phyloP scores from a whole-genome alignment of 192 early-diverging fungal genomes.

The Thoreauomyces humboldtii region DNA sequence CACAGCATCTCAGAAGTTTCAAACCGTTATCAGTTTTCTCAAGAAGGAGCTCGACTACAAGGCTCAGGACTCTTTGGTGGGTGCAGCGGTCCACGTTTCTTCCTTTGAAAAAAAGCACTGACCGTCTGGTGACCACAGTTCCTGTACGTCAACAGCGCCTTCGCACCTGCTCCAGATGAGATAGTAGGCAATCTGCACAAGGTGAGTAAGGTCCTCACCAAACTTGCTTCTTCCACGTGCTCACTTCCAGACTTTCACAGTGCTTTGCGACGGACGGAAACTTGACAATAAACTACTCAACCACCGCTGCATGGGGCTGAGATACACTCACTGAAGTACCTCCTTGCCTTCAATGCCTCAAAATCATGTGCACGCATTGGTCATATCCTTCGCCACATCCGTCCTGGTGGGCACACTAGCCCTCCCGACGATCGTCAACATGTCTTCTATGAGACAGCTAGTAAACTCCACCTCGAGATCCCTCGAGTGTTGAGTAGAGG shows the following conservation, averaged over 20 bases:
- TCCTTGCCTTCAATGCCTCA: too few relatives aligned
- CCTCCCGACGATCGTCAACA: too few relatives aligned
- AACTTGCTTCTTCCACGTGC: neutral
- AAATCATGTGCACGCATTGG: too few relatives aligned
- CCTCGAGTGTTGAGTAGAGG: too few relatives aligned
- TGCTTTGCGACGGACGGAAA: slow-evolving; percentile 81
- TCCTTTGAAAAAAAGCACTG: too few relatives aligned
- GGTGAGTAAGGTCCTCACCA: slow-evolving; percentile 38
- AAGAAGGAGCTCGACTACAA: slow-evolving; percentile 78
- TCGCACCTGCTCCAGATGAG: slow-evolving; percentile 92
- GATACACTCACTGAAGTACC: too few relatives aligned
- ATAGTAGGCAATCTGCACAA: slow-evolving; percentile 75
- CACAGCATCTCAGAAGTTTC: slow-evolving; percentile 76
- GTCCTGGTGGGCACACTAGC: too few relatives aligned
- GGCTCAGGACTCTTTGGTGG: slow-evolving; percentile 70
- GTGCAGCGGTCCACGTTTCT: neutral
- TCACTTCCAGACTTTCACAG: slow-evolving; percentile 30
- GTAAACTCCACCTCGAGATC: too few relatives aligned
- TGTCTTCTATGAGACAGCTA: too few relatives aligned
- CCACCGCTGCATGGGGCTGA: slow-evolving; percentile 86
- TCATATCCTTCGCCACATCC: too few relatives aligned
- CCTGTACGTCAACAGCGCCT: slow-evolving; percentile 91
- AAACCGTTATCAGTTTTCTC: slow-evolving; percentile 81
- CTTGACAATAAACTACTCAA: slow-evolving; percentile 90
- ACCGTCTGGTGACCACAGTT: too few relatives aligned